Conservation (phyloP, 306 rosid species). For the Vigna radiata region DNA sequence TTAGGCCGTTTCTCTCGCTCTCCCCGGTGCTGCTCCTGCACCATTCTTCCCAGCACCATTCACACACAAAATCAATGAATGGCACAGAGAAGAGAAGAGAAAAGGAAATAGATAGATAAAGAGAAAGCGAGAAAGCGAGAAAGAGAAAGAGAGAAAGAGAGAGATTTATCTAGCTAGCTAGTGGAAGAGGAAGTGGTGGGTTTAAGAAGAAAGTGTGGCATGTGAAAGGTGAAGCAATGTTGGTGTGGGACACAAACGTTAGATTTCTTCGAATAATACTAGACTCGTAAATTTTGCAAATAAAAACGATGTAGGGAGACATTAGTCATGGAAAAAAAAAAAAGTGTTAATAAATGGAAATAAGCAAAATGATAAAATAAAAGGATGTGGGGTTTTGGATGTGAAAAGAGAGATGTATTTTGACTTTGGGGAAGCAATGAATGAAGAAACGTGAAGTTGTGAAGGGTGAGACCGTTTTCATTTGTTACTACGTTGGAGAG, state of each 20-base stretch:
- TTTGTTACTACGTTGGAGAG: conserved; percentile 17
- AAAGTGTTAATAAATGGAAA: too few species aligned
- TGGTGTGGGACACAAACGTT: neutral
- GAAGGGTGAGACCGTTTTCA: conserved; percentile 4
- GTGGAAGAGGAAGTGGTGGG: conserved; percentile 7
- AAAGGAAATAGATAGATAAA: neutral
- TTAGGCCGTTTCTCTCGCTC: conserved; percentile 50
- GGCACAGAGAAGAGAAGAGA: neutral
- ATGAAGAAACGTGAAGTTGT: conserved; percentile 11
- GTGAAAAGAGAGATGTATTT: conserved; percentile 13
- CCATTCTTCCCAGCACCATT: conserved; percentile 21
- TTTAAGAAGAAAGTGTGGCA: conserved; percentile 17
- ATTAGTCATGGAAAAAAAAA: neutral
- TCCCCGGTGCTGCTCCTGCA: conserved; percentile 43
- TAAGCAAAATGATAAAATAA: too few species aligned
- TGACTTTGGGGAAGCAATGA: conserved; percentile 32
- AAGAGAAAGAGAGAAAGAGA: neutral
- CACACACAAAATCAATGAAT: neutral
- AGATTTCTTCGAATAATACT: too few species aligned
- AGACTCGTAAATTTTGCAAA: too few species aligned
- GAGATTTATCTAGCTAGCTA: conserved; percentile 5
- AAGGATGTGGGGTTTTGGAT: conserved; percentile 17
- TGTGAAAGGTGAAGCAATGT: conserved; percentile 11
- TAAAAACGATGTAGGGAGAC: too few species aligned
- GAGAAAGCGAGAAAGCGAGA: neutral